Evolutionary conservation across 768 basidiomycete genomes (phyloP).

Genomic region (Trametes cingulata): DNA sequence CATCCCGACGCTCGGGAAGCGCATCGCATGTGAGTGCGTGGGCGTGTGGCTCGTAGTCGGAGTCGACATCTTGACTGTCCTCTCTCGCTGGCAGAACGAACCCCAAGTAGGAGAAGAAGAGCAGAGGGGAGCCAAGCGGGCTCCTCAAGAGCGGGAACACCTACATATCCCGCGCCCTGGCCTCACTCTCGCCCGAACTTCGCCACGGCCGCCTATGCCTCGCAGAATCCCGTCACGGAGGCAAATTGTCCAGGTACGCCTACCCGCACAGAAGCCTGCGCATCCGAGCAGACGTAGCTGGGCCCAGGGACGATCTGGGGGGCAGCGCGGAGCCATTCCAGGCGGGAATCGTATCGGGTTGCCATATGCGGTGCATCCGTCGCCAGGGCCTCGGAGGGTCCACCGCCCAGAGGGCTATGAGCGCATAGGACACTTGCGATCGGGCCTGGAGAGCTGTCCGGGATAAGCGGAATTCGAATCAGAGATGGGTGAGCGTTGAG

Average conservation of each 20-base stretch:
- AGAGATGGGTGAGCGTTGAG: background rate
- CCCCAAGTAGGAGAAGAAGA: background rate
- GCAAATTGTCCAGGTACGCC: background rate
- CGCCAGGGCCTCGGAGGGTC: background rate
- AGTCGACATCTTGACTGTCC: background rate
- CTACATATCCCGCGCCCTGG: background rate
- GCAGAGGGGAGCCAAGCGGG: background rate
- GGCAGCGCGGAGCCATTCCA: background rate
- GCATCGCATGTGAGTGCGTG: slow-evolving; percentile 10
- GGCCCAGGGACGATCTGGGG: background rate
- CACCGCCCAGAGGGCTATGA: background rate
- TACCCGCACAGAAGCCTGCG: background rate
- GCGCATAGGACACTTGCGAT: background rate
- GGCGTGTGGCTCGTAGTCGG: background rate
- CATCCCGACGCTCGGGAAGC: slow-evolving; percentile 17
- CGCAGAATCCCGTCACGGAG: background rate
- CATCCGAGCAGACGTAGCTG: background rate
- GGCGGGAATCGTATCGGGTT: background rate
- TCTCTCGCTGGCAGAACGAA: background rate
- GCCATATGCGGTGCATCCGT: slow-evolving; percentile 1
- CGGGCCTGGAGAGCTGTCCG: slow-evolving; percentile 3
- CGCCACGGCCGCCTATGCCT: background rate
- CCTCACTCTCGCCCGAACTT: too few species aligned
- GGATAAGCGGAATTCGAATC: background rate
- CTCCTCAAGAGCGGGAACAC: background rate